Percentiles rank a stretch among this genome's conserved stretches.
Evolutionary conservation across 805 yeast genomes (phyloP).

Genomic region (Suhomyces xylopsoci): DNA sequence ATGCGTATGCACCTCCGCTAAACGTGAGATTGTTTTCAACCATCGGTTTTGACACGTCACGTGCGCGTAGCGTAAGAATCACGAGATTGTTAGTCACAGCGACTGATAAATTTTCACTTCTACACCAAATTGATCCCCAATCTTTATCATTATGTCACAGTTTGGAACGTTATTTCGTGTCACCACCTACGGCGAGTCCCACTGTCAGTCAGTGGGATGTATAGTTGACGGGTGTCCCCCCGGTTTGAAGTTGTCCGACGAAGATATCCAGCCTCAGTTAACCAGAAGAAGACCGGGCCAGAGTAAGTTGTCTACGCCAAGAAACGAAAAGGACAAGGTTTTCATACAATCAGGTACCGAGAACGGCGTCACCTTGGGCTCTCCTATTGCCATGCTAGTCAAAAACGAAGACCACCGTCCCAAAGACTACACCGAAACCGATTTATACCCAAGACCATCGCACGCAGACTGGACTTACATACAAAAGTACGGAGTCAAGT

Average conservation of each 20-base stretch:
- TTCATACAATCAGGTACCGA: constrained; percentile 95
- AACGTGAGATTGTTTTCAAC: not conserved
- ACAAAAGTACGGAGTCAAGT: constrained; percentile 86
- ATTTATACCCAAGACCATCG: constrained; percentile 93
- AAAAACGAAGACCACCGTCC: constrained; percentile 96
- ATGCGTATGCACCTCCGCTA: not conserved
- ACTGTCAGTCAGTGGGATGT: constrained; percentile 96
- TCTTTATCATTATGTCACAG: constrained; percentile 31
- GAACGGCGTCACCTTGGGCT: constrained; percentile 84
- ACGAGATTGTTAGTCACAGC: constrained; percentile 1
- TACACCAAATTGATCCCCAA: too few relatives aligned
- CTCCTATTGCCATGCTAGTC: constrained; percentile 93
- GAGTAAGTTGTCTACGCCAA: constrained; percentile 85
- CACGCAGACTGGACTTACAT: constrained; percentile 96
- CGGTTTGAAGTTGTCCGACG: constrained; percentile 79
- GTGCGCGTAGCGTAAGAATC: not conserved
- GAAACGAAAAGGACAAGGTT: constrained; percentile 92
- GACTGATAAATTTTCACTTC: not conserved
- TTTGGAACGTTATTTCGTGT: constrained; percentile 52
- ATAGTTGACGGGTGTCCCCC: constrained; percentile 99
- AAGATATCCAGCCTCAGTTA: constrained; percentile 91
- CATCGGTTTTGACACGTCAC: not conserved
- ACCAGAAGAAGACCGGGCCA: constrained; percentile 98
- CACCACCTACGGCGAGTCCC: constrained; percentile 97
- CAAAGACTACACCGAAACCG: constrained; percentile 92